A percentile compares a stretch with the other conserved stretches of the same genome.
Conservation (phyloP, 345 rosid genomes). For the Orychophragmus violaceus region DNA sequence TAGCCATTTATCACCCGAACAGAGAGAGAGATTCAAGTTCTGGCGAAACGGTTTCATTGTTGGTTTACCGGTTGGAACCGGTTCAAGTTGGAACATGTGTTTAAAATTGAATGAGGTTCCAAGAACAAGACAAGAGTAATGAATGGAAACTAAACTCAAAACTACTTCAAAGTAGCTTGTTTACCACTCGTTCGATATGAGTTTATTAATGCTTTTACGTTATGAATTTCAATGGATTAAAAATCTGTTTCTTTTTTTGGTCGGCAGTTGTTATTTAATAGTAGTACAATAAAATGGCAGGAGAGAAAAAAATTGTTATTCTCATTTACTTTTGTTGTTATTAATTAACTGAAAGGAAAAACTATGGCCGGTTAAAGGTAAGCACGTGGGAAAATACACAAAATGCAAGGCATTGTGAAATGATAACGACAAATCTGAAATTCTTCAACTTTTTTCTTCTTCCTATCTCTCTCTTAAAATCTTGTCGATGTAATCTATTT, state of each 20-base stretch:
- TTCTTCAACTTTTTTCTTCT: slow-evolving; percentile 11
- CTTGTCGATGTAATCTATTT: slow-evolving; percentile 9
- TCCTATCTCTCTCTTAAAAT: neutral
- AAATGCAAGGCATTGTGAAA: neutral
- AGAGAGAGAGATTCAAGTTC: neutral
- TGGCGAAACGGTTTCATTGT: neutral
- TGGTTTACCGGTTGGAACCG: neutral
- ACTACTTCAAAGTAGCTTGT: no score
- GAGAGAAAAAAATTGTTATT: no score
- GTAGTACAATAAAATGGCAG: no score
- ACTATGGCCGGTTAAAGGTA: neutral
- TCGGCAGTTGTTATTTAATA: no score
- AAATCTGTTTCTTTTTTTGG: no score
- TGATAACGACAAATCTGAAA: slow-evolving; percentile 1
- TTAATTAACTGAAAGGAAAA: neutral
- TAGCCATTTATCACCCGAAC: slow-evolving; percentile 8
- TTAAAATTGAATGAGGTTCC: neutral
- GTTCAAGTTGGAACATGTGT: neutral
- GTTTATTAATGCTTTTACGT: no score
- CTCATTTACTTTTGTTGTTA: no score
- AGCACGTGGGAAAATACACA: slow-evolving; percentile 21
- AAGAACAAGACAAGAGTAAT: neutral
- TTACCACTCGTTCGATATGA: no score
- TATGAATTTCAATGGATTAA: no score
- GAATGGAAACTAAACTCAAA: no score